Percentiles rank a stretch among this genome's conserved stretches.
Evolutionary conservation across 2,329 filamentous ascomycete genomes (phyloP).

Genomic region (Thielaviopsis cerberus): DNA sequence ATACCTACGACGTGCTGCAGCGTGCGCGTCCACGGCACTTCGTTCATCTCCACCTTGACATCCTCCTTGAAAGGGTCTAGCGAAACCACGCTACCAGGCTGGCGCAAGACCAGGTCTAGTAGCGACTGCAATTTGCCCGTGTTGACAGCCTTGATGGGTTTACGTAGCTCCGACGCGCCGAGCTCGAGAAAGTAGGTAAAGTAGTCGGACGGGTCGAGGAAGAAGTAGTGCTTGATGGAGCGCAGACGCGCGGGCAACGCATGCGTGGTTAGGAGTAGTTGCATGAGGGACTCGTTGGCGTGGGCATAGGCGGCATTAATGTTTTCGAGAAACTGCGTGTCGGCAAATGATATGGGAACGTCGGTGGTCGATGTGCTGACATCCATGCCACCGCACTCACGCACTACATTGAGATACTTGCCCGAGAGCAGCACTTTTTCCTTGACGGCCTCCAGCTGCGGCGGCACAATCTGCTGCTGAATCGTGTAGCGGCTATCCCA

Average conservation of each 20-base stretch:
- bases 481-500: constrained; percentile 97
- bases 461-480: constrained; percentile 74
- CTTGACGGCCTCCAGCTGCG: constrained; percentile 75
- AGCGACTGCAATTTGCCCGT: constrained; percentile 84
- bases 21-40: constrained; percentile 79
- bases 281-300: constrained; percentile 82
- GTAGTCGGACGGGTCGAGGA: constrained; percentile 92
- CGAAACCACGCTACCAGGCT: constrained; percentile 82
- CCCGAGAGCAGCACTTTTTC: constrained; percentile 89
- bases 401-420: constrained; percentile 94
- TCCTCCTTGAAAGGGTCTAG: constrained; percentile 97
- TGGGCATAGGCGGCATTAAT: constrained; percentile 89
- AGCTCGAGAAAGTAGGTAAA: constrained; percentile 96
- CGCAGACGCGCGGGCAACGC: constrained; percentile 69
- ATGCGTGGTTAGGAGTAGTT: constrained; percentile 80
- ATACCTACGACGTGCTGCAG: constrained; percentile 94
- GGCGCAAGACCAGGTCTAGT: constrained; percentile 88
- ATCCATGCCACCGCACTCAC: constrained; percentile 91
- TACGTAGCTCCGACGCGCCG: constrained; percentile 71
- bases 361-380: constrained; percentile 75
- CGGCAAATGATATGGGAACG: constrained; percentile 82
- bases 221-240: constrained; percentile 97
- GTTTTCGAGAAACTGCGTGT: constrained; percentile 81
- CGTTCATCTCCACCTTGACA: constrained; percentile 93
- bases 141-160: constrained; percentile 75